phyloP scores from a whole-genome alignment of 768 basidiomycete species.

The Sporobolomyces phaffii region DNA sequence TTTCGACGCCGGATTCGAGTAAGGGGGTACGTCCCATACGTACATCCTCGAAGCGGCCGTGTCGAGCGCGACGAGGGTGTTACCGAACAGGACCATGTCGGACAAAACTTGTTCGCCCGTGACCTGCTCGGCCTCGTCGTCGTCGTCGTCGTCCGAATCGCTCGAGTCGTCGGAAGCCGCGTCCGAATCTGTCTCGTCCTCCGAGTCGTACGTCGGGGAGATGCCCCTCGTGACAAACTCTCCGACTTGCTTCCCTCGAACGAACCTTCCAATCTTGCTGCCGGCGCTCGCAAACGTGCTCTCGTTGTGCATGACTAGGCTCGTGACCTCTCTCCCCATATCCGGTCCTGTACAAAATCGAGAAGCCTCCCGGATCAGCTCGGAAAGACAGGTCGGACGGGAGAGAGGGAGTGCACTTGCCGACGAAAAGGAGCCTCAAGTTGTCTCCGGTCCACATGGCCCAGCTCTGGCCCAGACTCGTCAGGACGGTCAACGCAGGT shows the following conservation, averaged over 20 bases:
- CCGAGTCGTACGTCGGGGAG: not conserved
- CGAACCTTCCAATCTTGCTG: conserved; percentile 63
- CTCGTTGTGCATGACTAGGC: conserved; percentile 74
- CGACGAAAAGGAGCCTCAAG: conserved; percentile 87
- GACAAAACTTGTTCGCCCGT: conserved; percentile 47
- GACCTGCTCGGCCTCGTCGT: not conserved
- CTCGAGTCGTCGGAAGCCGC: not conserved
- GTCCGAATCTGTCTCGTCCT: not conserved
- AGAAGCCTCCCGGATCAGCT: not conserved
- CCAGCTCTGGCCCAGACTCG: conserved; percentile 83
- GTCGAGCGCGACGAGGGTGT: conserved; percentile 69
- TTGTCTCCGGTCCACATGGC: conserved; percentile 93
- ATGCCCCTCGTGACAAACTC: conserved; percentile 48
- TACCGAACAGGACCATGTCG: conserved; percentile 71
- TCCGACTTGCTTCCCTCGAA: conserved; percentile 74
- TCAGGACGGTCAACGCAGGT: conserved; percentile 74
- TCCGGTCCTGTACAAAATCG: conserved; percentile 64
- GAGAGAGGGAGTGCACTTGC: conserved; percentile 54
- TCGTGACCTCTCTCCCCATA: conserved; percentile 63
- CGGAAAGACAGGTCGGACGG: not conserved
- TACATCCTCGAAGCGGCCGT: conserved; percentile 72
- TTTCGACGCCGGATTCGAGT: conserved; percentile 52
- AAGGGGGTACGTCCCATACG: conserved; percentile 62
- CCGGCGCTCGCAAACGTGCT: conserved; percentile 77
- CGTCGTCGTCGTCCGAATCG: conserved; percentile 10